phyloP scores from a whole-genome alignment of 371 early-diverging fungal genomes.

The Umbelopsis sp. region DNA sequence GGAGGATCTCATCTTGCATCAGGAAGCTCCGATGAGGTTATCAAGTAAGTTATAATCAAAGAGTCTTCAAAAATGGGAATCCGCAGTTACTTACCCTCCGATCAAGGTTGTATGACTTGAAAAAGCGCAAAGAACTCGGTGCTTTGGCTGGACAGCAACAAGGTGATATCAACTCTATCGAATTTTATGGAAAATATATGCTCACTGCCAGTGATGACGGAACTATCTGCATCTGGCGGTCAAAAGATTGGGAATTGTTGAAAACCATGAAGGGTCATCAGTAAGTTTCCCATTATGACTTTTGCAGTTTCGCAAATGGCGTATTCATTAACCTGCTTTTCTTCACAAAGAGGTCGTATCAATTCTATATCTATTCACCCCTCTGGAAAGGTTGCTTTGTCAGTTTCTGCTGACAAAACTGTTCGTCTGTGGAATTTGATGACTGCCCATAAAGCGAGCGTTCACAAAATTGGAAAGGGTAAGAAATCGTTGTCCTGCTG shows the following conservation, averaged over 20 bases:
- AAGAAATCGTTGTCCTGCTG: slow-evolving; percentile 19
- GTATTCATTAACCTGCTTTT: neutral
- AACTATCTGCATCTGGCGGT: slow-evolving; percentile 83
- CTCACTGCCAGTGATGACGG: slow-evolving; percentile 91
- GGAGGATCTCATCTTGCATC: slow-evolving; percentile 86
- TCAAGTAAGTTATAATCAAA: slow-evolving; percentile 54
- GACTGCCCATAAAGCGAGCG: slow-evolving; percentile 81
- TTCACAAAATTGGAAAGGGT: slow-evolving; percentile 60
- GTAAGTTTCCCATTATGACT: slow-evolving; percentile 37
- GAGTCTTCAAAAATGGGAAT: neutral
- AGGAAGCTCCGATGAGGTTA: slow-evolving; percentile 95
- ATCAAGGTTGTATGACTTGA: slow-evolving; percentile 81
- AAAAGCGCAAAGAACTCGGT: slow-evolving; percentile 87
- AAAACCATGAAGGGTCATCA: slow-evolving; percentile 92
- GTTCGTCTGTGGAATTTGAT: slow-evolving; percentile 91
- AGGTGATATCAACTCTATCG: slow-evolving; percentile 83
- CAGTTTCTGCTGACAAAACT: slow-evolving; percentile 81
- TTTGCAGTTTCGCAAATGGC: neutral
- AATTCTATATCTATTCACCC: slow-evolving; percentile 90
- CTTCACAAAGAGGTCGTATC: slow-evolving; percentile 50
- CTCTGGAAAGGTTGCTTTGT: slow-evolving; percentile 88
- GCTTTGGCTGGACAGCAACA: slow-evolving; percentile 86
- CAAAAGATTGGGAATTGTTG: slow-evolving; percentile 95
- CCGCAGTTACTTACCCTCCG: neutral
- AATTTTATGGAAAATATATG: slow-evolving; percentile 85